Evolutionary conservation across 768 basidiomycete genomes (phyloP).

Genomic region (Mycena olivaceomarginata): DNA sequence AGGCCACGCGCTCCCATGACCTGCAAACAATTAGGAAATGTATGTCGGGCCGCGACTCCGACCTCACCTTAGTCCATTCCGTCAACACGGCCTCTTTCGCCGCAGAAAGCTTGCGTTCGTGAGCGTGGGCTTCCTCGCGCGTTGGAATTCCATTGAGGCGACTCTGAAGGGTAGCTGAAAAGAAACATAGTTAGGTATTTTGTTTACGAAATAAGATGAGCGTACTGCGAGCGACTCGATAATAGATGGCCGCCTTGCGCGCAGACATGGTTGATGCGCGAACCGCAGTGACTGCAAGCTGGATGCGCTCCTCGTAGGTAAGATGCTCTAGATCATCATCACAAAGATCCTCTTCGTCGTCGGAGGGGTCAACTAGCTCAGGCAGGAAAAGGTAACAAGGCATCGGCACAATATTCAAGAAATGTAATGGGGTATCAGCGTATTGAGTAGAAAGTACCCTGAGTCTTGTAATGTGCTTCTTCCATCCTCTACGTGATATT

Average conservation of each 20-base stretch:
- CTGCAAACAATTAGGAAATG: conserved; percentile 5
- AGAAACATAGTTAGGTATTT: no score
- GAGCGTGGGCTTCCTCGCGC: conserved; percentile 5
- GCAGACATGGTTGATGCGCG: not conserved
- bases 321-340: conserved; percentile 9
- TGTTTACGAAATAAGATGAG: no score
- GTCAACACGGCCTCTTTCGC: conserved; percentile 7
- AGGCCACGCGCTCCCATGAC: conserved; percentile 19
- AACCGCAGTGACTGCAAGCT: conserved; percentile 9
- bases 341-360: no score
- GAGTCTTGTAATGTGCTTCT: no score
- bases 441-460: no score
- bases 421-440: no score
- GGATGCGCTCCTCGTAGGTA: conserved; percentile 5
- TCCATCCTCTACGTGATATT: no score
- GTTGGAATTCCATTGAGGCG: conserved; percentile 1
- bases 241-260: not conserved
- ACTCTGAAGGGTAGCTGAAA: not conserved
- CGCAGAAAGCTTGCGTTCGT: not conserved
- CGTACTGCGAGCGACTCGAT: conserved; percentile 3
- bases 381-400: no score
- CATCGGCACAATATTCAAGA: no score
- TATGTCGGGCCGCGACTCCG: not conserved
- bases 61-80: conserved; percentile 22
- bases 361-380: no score